A percentile compares a stretch with the other conserved stretches of the same genome.
These are phyloP conservation scores for Exophiala sp. DNA, from an alignment of 2,329 filamentous ascomycete genomes.

Conservation along the genomic window DNA sequence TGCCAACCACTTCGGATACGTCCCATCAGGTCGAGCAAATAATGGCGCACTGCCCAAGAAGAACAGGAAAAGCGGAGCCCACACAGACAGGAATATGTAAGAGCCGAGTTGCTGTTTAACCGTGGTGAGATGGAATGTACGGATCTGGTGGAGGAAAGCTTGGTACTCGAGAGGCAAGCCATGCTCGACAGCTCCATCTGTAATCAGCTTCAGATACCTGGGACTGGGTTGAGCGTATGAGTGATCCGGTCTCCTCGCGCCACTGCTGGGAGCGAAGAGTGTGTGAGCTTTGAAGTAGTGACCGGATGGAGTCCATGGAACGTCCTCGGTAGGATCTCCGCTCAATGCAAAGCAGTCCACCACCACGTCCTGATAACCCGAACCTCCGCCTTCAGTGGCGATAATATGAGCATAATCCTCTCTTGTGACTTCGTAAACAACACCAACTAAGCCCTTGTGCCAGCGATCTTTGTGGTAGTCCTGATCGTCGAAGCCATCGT, in stretches of 20 bases:
- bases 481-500: constrained; percentile 32
- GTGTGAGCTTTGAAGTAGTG: constrained; percentile 78
- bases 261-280: constrained; percentile 62
- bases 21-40: constrained; percentile 65
- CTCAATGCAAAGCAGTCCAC: constrained; percentile 73
- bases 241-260: constrained; percentile 52
- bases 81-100: constrained; percentile 58
- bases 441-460: constrained; percentile 81
- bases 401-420: constrained; percentile 82
- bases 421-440: constrained; percentile 89
- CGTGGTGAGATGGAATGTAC: constrained; percentile 68
- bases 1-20: constrained; percentile 65
- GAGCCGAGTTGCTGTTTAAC: constrained; percentile 64
- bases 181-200: constrained; percentile 74
- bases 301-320: constrained; percentile 56
- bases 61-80: constrained; percentile 56
- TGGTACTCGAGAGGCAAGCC: constrained; percentile 75
- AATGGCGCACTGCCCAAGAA: constrained; percentile 46
- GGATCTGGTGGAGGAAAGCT: constrained; percentile 65
- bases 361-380: constrained; percentile 77
- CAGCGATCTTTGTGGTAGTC: constrained; percentile 59
- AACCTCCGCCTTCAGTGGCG: constrained; percentile 82
- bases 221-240: constrained; percentile 77
- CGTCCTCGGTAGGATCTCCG: constrained; percentile 48
- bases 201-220: constrained; percentile 78